Percentiles rank a stretch among this genome's conserved stretches.
phyloP scores from a whole-genome alignment of 805 yeast genomes.

The Nematodospora valgi region DNA sequence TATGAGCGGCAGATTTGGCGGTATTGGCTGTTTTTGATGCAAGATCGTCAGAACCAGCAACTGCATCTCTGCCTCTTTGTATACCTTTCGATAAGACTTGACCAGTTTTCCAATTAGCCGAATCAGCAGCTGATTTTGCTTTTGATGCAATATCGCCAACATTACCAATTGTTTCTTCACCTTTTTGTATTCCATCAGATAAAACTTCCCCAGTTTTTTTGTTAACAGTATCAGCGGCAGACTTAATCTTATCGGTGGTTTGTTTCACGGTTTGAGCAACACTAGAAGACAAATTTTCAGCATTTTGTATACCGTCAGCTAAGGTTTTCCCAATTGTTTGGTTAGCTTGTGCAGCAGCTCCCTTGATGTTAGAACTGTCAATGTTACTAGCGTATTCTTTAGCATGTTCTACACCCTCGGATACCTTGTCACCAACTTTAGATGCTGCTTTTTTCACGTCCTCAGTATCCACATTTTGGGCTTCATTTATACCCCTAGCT shows the following conservation, averaged over 20 bases:
- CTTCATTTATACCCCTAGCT: conserved; percentile 9
- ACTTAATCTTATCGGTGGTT: conserved; percentile 26
- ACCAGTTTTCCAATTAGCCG: conserved; percentile 28
- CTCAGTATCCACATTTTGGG: conserved; percentile 13
- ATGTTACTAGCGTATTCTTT: no score
- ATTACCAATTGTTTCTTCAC: conserved; percentile 5
- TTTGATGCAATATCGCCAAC: conserved; percentile 5
- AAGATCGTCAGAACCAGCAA: conserved; percentile 27
- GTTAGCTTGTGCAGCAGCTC: conserved; percentile 12
- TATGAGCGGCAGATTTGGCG: conserved; percentile 23
- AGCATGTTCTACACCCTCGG: conserved; percentile 33
- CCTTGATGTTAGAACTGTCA: conserved; percentile 35
- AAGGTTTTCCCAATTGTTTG: conserved; percentile 28
- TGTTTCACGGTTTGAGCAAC: conserved; percentile 23
- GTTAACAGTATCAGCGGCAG: conserved; percentile 29
- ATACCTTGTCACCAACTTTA: conserved; percentile 19
- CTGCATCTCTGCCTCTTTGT: conserved; percentile 17
- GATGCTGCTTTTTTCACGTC: conserved; percentile 13
- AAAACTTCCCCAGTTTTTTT: conserved; percentile 29
- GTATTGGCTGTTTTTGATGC: conserved; percentile 26
- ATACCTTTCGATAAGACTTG: conserved; percentile 31
- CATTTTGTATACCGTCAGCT: conserved; percentile 25
- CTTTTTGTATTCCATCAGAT: conserved; percentile 26
- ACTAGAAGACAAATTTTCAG: conserved; percentile 4
- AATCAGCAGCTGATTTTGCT: conserved; percentile 21